Evolutionary conservation across 2,329 filamentous ascomycete species (phyloP).

Genomic region (Pseudonectria buxi): DNA sequence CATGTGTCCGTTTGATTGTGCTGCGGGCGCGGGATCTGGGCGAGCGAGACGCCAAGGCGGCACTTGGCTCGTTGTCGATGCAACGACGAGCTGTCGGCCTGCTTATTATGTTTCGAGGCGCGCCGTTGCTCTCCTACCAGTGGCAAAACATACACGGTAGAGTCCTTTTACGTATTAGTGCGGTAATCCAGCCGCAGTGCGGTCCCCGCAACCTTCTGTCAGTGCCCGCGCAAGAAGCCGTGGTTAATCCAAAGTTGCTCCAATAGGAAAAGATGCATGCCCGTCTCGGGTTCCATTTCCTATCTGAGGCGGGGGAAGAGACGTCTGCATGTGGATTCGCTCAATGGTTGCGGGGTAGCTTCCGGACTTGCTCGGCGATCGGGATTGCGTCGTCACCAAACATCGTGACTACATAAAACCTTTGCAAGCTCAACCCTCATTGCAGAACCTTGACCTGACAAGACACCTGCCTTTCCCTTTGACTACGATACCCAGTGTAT

Average conservation of each 20-base stretch:
- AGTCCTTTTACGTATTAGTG: too few species aligned
- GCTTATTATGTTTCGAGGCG: too few species aligned
- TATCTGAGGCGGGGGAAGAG: constrained; percentile 12
- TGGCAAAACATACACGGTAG: too few species aligned
- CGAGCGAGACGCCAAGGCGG: too few species aligned
- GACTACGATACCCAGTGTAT: constrained; percentile 10
- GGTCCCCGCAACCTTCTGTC: too few species aligned
- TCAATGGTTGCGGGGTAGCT: constrained; percentile 22
- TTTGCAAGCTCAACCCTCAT: constrained; percentile 11
- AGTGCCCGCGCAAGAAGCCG: too few species aligned
- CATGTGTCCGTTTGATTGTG: too few species aligned
- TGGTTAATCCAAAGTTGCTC: not conserved
- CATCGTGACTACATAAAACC: not conserved
- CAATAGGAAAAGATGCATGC: constrained; percentile 11
- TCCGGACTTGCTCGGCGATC: constrained; percentile 24
- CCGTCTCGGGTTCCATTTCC: constrained; percentile 16
- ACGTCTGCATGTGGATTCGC: constrained; percentile 16
- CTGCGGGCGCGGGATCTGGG: too few species aligned
- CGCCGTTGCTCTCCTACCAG: too few species aligned
- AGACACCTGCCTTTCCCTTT: constrained; percentile 5
- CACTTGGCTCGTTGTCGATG: too few species aligned
- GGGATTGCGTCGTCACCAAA: constrained; percentile 10
- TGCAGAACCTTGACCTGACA: constrained; percentile 13
- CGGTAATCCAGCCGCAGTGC: too few species aligned
- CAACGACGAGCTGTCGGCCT: too few species aligned